phyloP scores from a whole-genome alignment of 2,329 filamentous ascomycete species.

The Curvularia lunata region DNA sequence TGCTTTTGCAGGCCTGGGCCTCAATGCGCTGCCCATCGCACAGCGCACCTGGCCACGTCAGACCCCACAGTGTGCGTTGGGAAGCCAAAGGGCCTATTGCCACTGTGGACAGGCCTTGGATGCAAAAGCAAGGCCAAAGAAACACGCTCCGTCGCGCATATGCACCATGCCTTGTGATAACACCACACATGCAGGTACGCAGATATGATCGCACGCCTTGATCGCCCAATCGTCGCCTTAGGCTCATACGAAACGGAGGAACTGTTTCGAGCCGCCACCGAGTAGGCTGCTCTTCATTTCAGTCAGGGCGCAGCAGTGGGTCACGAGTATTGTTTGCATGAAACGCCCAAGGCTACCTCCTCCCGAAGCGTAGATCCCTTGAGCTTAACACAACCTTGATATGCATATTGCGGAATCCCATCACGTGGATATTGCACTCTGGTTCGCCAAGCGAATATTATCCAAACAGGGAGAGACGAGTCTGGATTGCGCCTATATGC shows the following conservation, averaged over 20 bases:
- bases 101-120: constrained; percentile 11
- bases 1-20: background rate
- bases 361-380: constrained; percentile 18
- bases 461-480: background rate
- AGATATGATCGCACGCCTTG: constrained; percentile 1
- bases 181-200: constrained; percentile 8
- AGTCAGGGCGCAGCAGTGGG: constrained; percentile 15
- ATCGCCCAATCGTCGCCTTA: constrained; percentile 24
- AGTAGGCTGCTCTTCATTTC: constrained; percentile 18
- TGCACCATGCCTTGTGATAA: background rate
- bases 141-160: background rate
- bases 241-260: constrained; percentile 5
- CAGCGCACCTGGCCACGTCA: background rate
- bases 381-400: constrained; percentile 31
- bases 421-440: background rate
- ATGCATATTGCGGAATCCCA: constrained; percentile 17
- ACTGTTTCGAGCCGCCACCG: constrained; percentile 8
- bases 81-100: constrained; percentile 4
- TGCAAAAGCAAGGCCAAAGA: constrained; percentile 1
- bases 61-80: constrained; percentile 1
- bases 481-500: background rate
- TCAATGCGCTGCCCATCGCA: background rate
- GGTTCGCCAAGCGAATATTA: background rate
- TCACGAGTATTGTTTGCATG: constrained; percentile 24
- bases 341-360: constrained; percentile 5